Evolutionary conservation across 2,329 filamentous ascomycete genomes (phyloP), one percentile per base, ranked within the genome.

Genomic region (Botrytis fabae): DNA sequence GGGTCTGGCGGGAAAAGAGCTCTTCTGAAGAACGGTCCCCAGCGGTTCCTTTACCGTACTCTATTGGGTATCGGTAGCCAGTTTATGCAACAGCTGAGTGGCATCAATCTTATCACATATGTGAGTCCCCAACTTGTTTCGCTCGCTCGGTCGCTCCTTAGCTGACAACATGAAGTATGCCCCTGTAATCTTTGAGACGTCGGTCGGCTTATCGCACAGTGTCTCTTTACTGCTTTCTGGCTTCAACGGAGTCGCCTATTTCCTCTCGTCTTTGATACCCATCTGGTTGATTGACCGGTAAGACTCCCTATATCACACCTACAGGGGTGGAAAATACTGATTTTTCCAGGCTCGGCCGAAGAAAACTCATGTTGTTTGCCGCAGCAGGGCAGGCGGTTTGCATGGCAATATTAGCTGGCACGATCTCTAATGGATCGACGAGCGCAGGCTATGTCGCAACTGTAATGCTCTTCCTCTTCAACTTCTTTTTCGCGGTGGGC

Each of bases 331-430:
- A 6, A 10, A 18, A 61, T 32, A 61, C 59, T 20, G n/a, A 35
- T 9, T 61, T 18, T 38, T 61, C 8, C 14, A 86, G 87, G 1
- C 87, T 91, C 4, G 91, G 90, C 20, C 89, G 92, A 44, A 86
- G 92, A 25, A 87, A 88, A 78, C 86, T 94, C 74, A 93, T 94
- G 90, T 82, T 94, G n/a, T 88, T 92, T 75, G 91, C 91, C 68
- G 88, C 88, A 0, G 82, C 86, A 40, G 89, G 89, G 0, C 89
- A 90, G 84, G 88, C 88, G 32, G 79, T 85, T 2, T 90, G 88
- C 63, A 93, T 93, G 91, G 86, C 88, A 2, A 85, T 93, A 46
- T 83, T 89, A 12, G 80, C 81, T 3, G 80, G 78, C 62, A 48
- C 63, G 32, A 28, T 44, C 18, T 28, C 38, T 25, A 66, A 66